Percentiles rank a stretch among this genome's conserved stretches.
Conservation (phyloP, 208 protist species). For the Naegleria gruberi region DNA sequence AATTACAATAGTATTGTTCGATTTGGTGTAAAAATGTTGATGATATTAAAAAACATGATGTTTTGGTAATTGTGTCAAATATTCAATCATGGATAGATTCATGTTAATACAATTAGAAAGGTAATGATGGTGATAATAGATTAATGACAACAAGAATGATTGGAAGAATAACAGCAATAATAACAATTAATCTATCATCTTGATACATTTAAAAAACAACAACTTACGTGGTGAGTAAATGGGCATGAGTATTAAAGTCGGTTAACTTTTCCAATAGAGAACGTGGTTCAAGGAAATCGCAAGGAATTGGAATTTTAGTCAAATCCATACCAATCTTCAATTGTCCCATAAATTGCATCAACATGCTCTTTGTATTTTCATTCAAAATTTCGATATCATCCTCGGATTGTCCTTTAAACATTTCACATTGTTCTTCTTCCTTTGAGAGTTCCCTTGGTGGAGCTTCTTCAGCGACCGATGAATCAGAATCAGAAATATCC, state of each 20-base stretch:
- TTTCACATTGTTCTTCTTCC: conserved; percentile 10
- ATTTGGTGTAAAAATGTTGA: too few species aligned
- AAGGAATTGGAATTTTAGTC: conserved; percentile 59
- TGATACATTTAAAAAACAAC: neutral
- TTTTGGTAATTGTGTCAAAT: too few species aligned
- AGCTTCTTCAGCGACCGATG: neutral
- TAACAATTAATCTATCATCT: neutral
- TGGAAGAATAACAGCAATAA: too few species aligned
- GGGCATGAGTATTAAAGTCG: conserved; percentile 52
- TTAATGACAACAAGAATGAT: too few species aligned
- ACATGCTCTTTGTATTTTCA: conserved; percentile 2
- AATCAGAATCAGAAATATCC: neutral
- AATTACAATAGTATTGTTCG: neutral
- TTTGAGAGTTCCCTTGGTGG: neutral
- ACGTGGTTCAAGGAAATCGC: conserved; percentile 73
- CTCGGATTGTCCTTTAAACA: neutral
- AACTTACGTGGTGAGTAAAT: conserved; percentile 36
- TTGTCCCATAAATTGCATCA: conserved; percentile 40
- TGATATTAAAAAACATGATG: too few species aligned
- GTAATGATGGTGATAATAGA: too few species aligned
- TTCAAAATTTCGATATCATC: conserved; percentile 17
- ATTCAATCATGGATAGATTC: too few species aligned
- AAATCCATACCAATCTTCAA: conserved; percentile 55
- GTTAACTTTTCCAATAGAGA: conserved; percentile 72
- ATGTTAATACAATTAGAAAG: too few species aligned